Conservation (phyloP, 176 grass and related monocot genomes). For the Aegilops umbellulata region DNA sequence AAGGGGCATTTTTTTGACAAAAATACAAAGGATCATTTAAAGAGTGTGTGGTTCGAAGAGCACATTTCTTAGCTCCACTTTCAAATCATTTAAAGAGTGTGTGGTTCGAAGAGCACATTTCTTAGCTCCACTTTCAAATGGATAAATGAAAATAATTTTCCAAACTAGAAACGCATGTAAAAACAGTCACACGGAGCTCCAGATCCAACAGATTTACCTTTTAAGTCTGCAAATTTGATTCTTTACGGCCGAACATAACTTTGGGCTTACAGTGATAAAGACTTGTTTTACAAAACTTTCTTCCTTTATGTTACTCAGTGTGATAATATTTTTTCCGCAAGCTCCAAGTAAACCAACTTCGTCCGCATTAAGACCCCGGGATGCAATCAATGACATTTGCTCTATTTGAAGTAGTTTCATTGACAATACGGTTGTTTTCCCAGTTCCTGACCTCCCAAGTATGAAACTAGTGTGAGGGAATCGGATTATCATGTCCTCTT, state of each 20-base stretch:
- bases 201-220: constrained; percentile 38
- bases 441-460: constrained; percentile 81
- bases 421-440: constrained; percentile 83
- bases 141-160: neutral
- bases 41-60: too few species aligned
- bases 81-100: neutral
- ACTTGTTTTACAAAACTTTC: constrained; percentile 56
- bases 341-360: constrained; percentile 6
- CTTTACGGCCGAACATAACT: constrained; percentile 76
- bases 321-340: neutral
- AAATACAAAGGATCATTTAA: too few species aligned
- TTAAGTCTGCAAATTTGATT: constrained; percentile 54
- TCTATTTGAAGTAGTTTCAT: constrained; percentile 71
- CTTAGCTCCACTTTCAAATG: neutral
- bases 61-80: neutral
- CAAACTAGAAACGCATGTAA: neutral
- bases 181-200: neutral
- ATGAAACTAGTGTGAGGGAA: constrained; percentile 75
- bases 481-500: constrained; percentile 62
- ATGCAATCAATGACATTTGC: constrained; percentile 61
- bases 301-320: neutral
- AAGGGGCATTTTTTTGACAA: too few species aligned
- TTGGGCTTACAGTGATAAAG: constrained; percentile 87
- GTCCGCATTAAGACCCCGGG: constrained; percentile 21
- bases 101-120: too few species aligned